Percentiles rank a stretch among this genome's conserved stretches.
Conservation (phyloP, 108 stramenopile species). For the Skeletonema grethae region DNA sequence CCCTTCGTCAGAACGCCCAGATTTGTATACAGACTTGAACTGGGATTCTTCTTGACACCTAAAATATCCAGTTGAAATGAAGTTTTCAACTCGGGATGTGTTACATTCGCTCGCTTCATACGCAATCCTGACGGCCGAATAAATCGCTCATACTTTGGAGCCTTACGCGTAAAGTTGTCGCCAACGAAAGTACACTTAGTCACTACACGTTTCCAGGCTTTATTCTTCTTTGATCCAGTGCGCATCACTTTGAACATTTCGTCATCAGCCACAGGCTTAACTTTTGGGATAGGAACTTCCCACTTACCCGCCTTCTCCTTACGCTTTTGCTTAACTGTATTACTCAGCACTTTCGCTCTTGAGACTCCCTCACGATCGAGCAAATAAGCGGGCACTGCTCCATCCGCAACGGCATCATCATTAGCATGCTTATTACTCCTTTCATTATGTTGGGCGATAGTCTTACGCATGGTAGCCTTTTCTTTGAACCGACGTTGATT, state of each 20-base stretch:
- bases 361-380: constrained; percentile 97
- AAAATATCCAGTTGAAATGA: constrained; percentile 98
- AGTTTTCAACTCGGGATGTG: constrained; percentile 99
- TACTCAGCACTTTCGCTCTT: constrained; percentile 97
- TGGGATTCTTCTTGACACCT: constrained; percentile 99
- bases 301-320: constrained; percentile 99
- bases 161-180: constrained; percentile 96
- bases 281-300: constrained; percentile 99
- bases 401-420: constrained; percentile 93
- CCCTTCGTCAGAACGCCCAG: constrained; percentile 99
- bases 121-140: constrained; percentile 97
- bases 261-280: constrained; percentile 99
- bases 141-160: constrained; percentile 99
- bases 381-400: constrained; percentile 97
- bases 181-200: constrained; percentile 99
- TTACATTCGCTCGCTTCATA: constrained; percentile 99
- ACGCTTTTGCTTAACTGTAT: constrained; percentile 99
- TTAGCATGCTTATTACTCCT: constrained; percentile 94
- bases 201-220: constrained; percentile 99
- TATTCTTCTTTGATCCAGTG: constrained; percentile 91
- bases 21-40: constrained; percentile 88
- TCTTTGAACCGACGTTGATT: constrained; percentile 98
- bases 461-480: constrained; percentile 99
- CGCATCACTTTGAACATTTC: constrained; percentile 98
- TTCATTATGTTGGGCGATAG: constrained; percentile 98